These are phyloP conservation scores for Dryas alaskensis DNA, from an alignment of 306 rosid genomes.

Conservation along the genomic window DNA sequence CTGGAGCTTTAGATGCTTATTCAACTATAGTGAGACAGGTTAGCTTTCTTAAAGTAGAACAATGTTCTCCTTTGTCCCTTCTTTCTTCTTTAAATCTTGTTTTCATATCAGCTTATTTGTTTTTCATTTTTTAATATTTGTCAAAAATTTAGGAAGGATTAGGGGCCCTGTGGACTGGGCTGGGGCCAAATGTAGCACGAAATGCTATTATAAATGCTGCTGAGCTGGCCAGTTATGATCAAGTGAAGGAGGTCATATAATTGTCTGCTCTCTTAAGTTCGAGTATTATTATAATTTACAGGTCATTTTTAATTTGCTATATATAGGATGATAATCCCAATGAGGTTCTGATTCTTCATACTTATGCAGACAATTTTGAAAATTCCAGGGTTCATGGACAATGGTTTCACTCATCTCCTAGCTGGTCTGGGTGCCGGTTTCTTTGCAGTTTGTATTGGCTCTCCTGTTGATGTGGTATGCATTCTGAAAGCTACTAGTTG, in stretches of 20 bases:
- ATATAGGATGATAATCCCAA: constrained; percentile 36
- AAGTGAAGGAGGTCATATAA: constrained; percentile 72
- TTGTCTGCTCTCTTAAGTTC: constrained; percentile 26
- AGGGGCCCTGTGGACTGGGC: constrained; percentile 90
- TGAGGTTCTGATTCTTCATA: constrained; percentile 65
- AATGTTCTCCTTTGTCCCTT: not conserved
- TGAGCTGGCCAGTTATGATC: constrained; percentile 95
- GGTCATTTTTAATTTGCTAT: constrained; percentile 16
- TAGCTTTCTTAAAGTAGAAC: constrained; percentile 16
- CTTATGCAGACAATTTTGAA: constrained; percentile 97
- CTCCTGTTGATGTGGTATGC: constrained; percentile 98
- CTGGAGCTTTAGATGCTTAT: constrained; percentile 90
- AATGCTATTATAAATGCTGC: constrained; percentile 96
- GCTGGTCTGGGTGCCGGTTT: constrained; percentile 99
- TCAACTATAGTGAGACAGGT: constrained; percentile 73
- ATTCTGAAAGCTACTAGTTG: constrained; percentile 4
- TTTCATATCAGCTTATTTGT: not conserved
- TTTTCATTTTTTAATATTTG: constrained; percentile 3
- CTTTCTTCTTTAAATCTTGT: not conserved
- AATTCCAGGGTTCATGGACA: constrained; percentile 98
- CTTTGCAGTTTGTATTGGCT: constrained; percentile 90
- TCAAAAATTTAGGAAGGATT: constrained; percentile 70
- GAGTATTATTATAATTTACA: constrained; percentile 15
- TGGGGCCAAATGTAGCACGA: constrained; percentile 84
- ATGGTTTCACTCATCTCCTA: constrained; percentile 77